Evolutionary conservation across 2,329 filamentous ascomycete species (phyloP).

Genomic region (Phoma sp.): DNA sequence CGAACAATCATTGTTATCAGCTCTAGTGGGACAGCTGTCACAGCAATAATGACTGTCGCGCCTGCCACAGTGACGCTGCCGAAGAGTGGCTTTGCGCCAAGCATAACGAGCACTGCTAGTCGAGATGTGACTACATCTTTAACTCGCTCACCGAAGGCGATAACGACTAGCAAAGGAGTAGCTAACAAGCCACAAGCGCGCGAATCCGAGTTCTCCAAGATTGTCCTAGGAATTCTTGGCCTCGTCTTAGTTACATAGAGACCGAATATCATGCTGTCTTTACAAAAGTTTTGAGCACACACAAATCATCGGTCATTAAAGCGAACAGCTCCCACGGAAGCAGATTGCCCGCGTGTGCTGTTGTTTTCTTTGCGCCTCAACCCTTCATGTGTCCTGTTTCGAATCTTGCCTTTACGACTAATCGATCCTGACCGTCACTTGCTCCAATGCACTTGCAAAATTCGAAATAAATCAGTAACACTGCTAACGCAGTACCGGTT

Average conservation of each 20-base stretch:
- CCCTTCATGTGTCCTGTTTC: too few species aligned
- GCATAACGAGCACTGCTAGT: constrained; percentile 20
- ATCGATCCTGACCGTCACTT: too few species aligned
- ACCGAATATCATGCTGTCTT: background rate
- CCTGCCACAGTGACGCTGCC: constrained; percentile 27
- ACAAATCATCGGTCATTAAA: too few species aligned
- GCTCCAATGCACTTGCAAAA: too few species aligned
- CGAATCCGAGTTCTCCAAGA: background rate
- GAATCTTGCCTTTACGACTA: too few species aligned
- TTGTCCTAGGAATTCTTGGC: background rate
- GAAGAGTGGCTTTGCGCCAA: constrained; percentile 30
- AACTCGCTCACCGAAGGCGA: background rate
- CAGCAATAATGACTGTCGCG: constrained; percentile 30
- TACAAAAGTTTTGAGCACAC: background rate
- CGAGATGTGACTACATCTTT: background rate
- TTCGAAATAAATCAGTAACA: too few species aligned
- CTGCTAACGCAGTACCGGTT: too few species aligned
- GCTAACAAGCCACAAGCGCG: background rate
- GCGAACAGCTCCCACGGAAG: too few species aligned
- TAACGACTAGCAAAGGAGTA: constrained; percentile 3
- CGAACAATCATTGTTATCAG: constrained; percentile 35
- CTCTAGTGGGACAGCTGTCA: constrained; percentile 36
- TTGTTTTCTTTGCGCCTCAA: too few species aligned
- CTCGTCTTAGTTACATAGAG: background rate
- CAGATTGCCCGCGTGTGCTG: too few species aligned